Conservation (phyloP, 2,329 filamentous ascomycete genomes). For the Sordariomycetes sp. region DNA sequence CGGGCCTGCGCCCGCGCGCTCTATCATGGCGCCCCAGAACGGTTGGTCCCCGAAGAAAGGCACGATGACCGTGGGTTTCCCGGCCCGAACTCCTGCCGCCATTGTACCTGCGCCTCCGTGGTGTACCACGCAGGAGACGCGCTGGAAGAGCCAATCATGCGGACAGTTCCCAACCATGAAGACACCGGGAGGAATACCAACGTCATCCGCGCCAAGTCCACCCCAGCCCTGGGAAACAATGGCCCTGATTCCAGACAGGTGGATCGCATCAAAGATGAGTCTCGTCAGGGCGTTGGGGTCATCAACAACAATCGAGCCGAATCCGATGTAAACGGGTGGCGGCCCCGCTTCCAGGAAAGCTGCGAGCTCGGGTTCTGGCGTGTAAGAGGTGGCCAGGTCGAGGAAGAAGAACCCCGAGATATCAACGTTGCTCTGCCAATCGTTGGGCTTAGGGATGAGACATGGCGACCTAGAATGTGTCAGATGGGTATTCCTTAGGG, state of each 20-base stretch:
- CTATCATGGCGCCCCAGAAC: constrained; percentile 73
- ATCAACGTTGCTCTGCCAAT: constrained; percentile 63
- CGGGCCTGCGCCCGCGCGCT: constrained; percentile 61
- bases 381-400: constrained; percentile 54
- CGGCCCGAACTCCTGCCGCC: constrained; percentile 71
- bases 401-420: constrained; percentile 72
- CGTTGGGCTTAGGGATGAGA: constrained; percentile 66
- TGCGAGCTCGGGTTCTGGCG: constrained; percentile 52
- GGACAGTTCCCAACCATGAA: constrained; percentile 80
- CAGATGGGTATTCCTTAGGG: neutral
- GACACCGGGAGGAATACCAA: constrained; percentile 62
- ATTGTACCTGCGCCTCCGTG: constrained; percentile 85
- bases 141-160: constrained; percentile 82
- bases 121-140: constrained; percentile 73
- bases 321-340: constrained; percentile 72
- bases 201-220: constrained; percentile 62
- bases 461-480: constrained; percentile 46
- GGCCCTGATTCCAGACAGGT: constrained; percentile 58
- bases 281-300: constrained; percentile 61
- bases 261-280: constrained; percentile 62
- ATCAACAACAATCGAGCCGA: constrained; percentile 74
- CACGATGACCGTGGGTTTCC: constrained; percentile 71
- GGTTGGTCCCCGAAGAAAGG: constrained; percentile 83
- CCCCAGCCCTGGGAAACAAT: constrained; percentile 85
- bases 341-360: constrained; percentile 58